Evolutionary conservation across 768 basidiomycete species (phyloP).

Genomic region (Cystofilobasidium macerans): DNA sequence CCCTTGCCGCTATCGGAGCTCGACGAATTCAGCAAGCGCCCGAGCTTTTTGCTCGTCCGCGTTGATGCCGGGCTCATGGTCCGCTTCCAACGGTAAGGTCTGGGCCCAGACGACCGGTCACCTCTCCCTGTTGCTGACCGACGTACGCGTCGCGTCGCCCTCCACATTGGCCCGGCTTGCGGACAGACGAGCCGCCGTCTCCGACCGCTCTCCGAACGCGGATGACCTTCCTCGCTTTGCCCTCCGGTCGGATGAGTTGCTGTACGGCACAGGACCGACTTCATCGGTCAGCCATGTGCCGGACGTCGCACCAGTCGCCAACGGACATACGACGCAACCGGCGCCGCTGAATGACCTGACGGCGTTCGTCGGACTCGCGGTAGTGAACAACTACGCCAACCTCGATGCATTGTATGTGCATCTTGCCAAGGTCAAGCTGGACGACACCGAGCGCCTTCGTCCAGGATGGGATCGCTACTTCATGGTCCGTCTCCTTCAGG

Average conservation of each 20-base stretch:
- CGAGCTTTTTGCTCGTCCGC: conserved; percentile 75
- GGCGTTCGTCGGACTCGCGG: conserved; percentile 33
- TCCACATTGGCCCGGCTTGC: not conserved
- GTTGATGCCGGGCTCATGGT: conserved; percentile 70
- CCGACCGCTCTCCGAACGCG: not conserved
- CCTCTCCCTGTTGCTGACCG: not conserved
- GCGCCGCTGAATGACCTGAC: conserved; percentile 32
- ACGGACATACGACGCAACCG: not conserved
- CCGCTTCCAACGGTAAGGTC: conserved; percentile 46
- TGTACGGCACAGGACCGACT: not conserved
- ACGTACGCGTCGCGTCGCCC: not conserved
- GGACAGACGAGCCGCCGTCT: not conserved
- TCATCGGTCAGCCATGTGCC: not conserved
- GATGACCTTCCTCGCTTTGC: conserved; percentile 3
- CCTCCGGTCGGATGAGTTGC: not conserved
- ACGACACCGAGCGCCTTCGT: conserved; percentile 62
- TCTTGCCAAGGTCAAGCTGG: conserved; percentile 57
- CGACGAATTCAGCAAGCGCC: conserved; percentile 64
- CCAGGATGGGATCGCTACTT: conserved; percentile 95
- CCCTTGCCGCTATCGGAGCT: conserved; percentile 50
- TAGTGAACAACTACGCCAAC: conserved; percentile 35
- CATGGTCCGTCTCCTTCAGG: conserved; percentile 53
- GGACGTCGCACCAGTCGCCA: not conserved
- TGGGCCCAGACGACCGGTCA: not conserved
- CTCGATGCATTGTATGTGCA: conserved; percentile 46